Evolutionary conservation across 768 basidiomycete species (phyloP).

Genomic region (Mycena metata): DNA sequence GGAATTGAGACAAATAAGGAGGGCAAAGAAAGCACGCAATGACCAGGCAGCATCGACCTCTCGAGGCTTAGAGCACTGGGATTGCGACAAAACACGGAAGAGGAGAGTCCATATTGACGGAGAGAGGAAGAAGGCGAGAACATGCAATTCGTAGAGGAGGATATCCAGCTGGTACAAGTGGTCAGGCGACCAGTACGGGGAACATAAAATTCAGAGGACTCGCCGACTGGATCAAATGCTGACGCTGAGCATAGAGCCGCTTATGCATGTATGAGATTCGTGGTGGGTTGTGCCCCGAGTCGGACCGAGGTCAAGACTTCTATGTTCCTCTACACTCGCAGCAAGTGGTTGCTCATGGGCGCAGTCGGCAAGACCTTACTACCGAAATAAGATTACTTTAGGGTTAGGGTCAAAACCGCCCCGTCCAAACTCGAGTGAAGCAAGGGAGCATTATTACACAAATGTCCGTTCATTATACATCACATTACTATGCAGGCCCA

Average conservation of each 20-base stretch:
- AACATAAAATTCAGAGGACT: constrained; percentile 43
- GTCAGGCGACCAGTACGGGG: constrained; percentile 28
- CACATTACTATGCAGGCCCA: not conserved
- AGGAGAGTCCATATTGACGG: constrained; percentile 72
- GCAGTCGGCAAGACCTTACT: too few species aligned
- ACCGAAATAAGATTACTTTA: too few species aligned
- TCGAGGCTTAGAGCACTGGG: constrained; percentile 75
- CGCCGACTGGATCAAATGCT: constrained; percentile 79
- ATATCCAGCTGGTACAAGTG: constrained; percentile 68
- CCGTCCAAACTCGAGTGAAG: not conserved
- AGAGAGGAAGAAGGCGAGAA: constrained; percentile 82
- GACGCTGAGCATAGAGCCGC: constrained; percentile 75
- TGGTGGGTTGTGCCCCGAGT: too few species aligned
- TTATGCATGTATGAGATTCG: constrained; percentile 60
- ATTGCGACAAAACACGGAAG: constrained; percentile 70
- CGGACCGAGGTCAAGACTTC: too few species aligned
- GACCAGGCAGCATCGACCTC: constrained; percentile 75
- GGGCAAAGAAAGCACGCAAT: constrained; percentile 75
- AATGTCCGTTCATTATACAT: not conserved
- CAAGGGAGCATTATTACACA: not conserved
- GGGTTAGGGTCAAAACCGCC: not conserved
- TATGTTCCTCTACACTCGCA: too few species aligned
- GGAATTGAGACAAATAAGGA: constrained; percentile 70
- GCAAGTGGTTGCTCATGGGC: too few species aligned
- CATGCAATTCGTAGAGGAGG: constrained; percentile 79